phyloP scores from a whole-genome alignment of 768 basidiomycete genomes.

The Strobilomyces confusus region DNA sequence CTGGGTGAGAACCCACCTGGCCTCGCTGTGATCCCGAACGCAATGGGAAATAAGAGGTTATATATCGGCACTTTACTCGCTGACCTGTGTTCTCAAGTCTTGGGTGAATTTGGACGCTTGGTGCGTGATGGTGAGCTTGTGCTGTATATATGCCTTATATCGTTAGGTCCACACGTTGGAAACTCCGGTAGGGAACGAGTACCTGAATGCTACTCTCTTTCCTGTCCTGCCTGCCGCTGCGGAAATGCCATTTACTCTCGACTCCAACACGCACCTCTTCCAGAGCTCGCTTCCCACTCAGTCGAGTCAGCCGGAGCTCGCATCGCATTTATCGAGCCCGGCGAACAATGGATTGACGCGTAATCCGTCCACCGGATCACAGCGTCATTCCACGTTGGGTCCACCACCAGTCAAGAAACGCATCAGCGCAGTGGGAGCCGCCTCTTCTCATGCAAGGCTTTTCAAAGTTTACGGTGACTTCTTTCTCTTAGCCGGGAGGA shows the following conservation, averaged over 20 bases:
- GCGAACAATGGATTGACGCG: slow-evolving; percentile 44
- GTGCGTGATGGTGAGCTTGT: slow-evolving; percentile 43
- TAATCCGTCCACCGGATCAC: slow-evolving; percentile 37
- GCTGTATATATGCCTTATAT: slow-evolving; percentile 8
- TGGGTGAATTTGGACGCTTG: slow-evolving; percentile 81
- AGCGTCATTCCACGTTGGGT: slow-evolving; percentile 52
- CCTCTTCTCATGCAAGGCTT: slow-evolving; percentile 79
- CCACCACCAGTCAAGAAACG: slow-evolving; percentile 52
- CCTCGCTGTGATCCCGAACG: slow-evolving; percentile 73
- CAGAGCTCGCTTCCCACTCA: slow-evolving; percentile 45
- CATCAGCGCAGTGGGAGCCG: slow-evolving; percentile 56
- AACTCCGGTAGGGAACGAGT: slow-evolving; percentile 81
- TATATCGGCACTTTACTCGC: slow-evolving; percentile 88
- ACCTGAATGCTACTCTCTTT: slow-evolving; percentile 67
- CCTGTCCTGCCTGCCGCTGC: slow-evolving; percentile 57
- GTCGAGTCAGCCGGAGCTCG: slow-evolving; percentile 56
- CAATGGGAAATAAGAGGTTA: slow-evolving; percentile 83
- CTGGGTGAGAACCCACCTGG: slow-evolving; percentile 56
- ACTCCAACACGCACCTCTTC: slow-evolving; percentile 40
- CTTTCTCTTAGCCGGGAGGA: slow-evolving; percentile 82
- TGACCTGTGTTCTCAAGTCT: slow-evolving; percentile 81
- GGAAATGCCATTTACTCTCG: slow-evolving; percentile 58
- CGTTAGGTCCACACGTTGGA: slow-evolving; percentile 73
- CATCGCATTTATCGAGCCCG: slow-evolving; percentile 19
- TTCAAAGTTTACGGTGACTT: slow-evolving; percentile 88